A percentile compares a stretch with the other conserved stretches of the same genome.
Conservation (phyloP, 78 protist species). For the Planoprotostelium fungivorum region DNA sequence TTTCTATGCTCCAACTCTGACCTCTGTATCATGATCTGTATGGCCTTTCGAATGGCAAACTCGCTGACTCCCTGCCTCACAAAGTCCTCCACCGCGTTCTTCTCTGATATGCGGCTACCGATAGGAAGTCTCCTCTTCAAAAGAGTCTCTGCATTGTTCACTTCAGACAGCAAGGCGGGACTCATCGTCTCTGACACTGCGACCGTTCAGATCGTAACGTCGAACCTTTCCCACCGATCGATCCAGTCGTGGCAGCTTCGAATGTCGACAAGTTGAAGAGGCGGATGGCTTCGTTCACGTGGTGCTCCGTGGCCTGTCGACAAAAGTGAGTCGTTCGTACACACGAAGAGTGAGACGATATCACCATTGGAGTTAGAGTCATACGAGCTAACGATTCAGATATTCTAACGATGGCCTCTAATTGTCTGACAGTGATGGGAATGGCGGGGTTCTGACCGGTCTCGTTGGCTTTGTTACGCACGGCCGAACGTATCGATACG, state of each 20-base stretch:
- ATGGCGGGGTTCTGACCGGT: conserved; percentile 25
- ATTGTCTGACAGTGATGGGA: conserved; percentile 84
- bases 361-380: conserved; percentile 12
- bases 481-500: conserved; percentile 36
- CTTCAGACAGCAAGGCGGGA: conserved; percentile 25
- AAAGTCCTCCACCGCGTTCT: not conserved
- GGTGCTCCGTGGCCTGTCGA: conserved; percentile 30
- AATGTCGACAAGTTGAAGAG: conserved; percentile 73
- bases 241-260: conserved; percentile 47
- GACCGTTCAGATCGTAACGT: not conserved
- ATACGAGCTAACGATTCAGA: conserved; percentile 81
- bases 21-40: conserved; percentile 41
- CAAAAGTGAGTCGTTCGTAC: too few species aligned
- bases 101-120: conserved; percentile 25
- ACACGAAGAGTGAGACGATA: too few species aligned
- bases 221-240: not conserved
- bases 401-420: conserved; percentile 88
- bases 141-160: conserved; percentile 24
- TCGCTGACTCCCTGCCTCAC: not conserved
- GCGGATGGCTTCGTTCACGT: conserved; percentile 79
- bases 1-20: conserved; percentile 50
- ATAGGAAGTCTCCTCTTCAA: conserved; percentile 35
- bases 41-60: conserved; percentile 26
- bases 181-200: conserved; percentile 17
- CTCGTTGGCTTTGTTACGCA: not conserved